Percentiles rank a stretch among this genome's conserved stretches.
Conservation (phyloP, 176 grass and related monocot species). For the Oryza punctata region DNA sequence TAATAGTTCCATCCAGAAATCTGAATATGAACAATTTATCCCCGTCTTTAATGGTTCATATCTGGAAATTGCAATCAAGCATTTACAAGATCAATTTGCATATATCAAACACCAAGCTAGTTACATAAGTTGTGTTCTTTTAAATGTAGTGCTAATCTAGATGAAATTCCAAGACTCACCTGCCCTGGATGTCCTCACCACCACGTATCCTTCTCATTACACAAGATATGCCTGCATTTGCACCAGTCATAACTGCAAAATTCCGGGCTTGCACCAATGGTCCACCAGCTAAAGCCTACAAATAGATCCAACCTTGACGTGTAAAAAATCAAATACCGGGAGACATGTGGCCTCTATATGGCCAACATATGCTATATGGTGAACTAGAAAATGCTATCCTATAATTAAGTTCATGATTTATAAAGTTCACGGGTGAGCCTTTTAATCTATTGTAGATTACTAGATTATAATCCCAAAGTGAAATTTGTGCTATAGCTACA, state of each 20-base stretch:
- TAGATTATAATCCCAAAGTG: background rate
- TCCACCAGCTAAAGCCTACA: slow-evolving; percentile 69
- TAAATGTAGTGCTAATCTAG: background rate
- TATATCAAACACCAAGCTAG: slow-evolving; percentile 3
- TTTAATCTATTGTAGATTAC: background rate
- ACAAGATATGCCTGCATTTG: slow-evolving; percentile 80
- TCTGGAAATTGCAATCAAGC: background rate
- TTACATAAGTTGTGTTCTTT: background rate
- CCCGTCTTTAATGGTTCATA: background rate
- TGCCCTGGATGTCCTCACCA: slow-evolving; percentile 73
- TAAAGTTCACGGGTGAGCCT: background rate
- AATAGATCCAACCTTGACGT: background rate
- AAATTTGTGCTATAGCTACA: background rate
- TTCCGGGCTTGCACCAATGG: slow-evolving; percentile 89
- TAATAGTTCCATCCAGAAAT: background rate
- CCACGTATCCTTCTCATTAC: slow-evolving; percentile 92
- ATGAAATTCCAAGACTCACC: slow-evolving; percentile 48
- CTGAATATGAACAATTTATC: background rate
- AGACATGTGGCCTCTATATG: background rate
- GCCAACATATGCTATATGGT: slow-evolving; percentile 8
- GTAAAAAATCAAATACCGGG: background rate
- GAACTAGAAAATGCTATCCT: background rate
- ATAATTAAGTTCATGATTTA: background rate
- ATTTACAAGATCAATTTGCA: slow-evolving; percentile 18
- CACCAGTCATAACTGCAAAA: slow-evolving; percentile 89